These are phyloP conservation scores for Leishmania aethiopica DNA, from an alignment of 208 protist species.

Conservation along the genomic window DNA sequence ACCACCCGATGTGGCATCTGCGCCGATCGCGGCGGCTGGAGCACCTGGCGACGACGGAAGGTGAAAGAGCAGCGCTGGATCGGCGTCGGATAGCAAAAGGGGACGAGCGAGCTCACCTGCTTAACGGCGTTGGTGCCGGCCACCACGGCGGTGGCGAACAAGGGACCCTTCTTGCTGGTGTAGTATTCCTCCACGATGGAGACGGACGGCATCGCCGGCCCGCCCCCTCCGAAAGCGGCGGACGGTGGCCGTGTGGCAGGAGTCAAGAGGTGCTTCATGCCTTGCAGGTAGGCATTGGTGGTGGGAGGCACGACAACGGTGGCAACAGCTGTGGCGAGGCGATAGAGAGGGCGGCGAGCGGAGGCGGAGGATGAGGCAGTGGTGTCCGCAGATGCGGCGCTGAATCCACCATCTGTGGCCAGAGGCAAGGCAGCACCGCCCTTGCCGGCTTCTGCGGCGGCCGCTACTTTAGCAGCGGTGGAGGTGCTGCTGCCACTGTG, in stretches of 20 bases:
- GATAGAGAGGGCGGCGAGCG: constrained; percentile 46
- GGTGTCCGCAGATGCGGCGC: constrained; percentile 7
- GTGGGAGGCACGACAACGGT: constrained; percentile 80
- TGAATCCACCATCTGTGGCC: not conserved
- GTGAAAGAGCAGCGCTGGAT: constrained; percentile 92
- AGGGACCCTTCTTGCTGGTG: constrained; percentile 78
- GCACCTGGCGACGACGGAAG: constrained; percentile 71
- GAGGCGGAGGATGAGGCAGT: not conserved
- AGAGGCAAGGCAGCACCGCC: not conserved
- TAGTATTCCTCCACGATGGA: constrained; percentile 88
- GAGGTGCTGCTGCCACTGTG: not conserved
- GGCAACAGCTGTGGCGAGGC: constrained; percentile 79
- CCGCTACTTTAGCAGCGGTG: not conserved
- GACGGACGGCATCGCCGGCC: constrained; percentile 21
- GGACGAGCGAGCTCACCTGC: constrained; percentile 91
- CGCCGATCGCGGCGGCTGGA: constrained; percentile 38
- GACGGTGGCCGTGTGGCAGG: constrained; percentile 30
- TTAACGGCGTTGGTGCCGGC: constrained; percentile 95
- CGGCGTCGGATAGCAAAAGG: constrained; percentile 94
- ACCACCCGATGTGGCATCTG: constrained; percentile 82
- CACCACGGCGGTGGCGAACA: constrained; percentile 88
- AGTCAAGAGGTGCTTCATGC: constrained; percentile 73
- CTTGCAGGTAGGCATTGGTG: constrained; percentile 61
- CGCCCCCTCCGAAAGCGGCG: constrained; percentile 2
- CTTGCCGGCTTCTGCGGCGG: not conserved